These are phyloP conservation scores for Chalaropsis thielavioides DNA, from an alignment of 2,329 filamentous ascomycete genomes.

Conservation along the genomic window DNA sequence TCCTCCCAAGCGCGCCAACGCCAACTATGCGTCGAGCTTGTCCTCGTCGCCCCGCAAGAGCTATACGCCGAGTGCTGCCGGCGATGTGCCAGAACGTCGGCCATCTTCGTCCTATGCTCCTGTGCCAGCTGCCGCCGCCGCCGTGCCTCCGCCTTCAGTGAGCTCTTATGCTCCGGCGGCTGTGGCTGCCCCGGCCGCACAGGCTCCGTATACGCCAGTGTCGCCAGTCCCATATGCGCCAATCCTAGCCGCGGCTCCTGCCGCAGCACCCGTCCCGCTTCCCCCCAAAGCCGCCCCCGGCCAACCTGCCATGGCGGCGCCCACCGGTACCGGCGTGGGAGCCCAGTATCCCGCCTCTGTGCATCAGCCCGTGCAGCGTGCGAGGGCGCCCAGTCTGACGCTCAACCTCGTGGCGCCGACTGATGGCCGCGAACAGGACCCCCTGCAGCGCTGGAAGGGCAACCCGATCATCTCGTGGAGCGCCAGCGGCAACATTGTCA, in stretches of 20 bases:
- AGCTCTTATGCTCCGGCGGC: neutral
- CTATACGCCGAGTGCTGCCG: neutral
- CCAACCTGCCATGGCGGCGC: conserved; percentile 7
- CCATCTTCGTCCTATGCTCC: conserved; percentile 39
- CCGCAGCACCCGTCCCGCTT: neutral
- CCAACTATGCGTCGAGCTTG: conserved; percentile 31
- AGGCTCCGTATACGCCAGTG: neutral
- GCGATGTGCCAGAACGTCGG: conserved; percentile 28
- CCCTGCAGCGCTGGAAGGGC: conserved; percentile 80
- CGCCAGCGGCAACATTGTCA: conserved; percentile 67
- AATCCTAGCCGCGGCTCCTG: neutral
- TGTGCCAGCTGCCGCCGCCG: conserved; percentile 19
- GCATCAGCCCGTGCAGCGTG: conserved; percentile 26
- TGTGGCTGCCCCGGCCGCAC: neutral
- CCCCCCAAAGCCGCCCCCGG: conserved; percentile 19
- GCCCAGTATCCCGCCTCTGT: conserved; percentile 14
- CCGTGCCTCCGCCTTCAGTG: conserved; percentile 17
- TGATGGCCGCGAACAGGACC: conserved; percentile 56
- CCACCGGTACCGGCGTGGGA: conserved; percentile 9
- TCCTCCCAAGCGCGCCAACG: conserved; percentile 39
- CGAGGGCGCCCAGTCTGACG: conserved; percentile 39
- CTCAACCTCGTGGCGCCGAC: conserved; percentile 47
- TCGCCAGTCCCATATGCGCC: neutral
- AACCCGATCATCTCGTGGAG: conserved; percentile 78
- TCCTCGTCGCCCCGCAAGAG: conserved; percentile 10